Evolutionary conservation across 768 basidiomycete species (phyloP).

Genomic region (Tubosaeta brunneosetosa): DNA sequence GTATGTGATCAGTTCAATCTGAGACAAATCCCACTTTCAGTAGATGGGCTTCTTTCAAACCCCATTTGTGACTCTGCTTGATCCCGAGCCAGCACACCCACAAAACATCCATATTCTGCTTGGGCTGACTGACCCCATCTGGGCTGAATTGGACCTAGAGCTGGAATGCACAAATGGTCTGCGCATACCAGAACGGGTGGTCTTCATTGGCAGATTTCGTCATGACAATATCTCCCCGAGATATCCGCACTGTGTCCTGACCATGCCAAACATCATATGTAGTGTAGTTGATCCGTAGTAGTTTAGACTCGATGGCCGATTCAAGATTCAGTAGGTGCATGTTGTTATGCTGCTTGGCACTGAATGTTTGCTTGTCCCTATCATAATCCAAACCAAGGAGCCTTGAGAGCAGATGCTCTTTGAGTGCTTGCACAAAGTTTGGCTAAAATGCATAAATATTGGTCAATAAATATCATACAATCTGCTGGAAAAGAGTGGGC

Average conservation of each 20-base stretch:
- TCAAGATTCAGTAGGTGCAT: no score
- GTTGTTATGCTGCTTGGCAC: background rate
- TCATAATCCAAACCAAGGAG: conserved; percentile 7
- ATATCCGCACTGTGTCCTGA: conserved; percentile 3
- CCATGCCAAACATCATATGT: conserved; percentile 17
- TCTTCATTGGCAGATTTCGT: background rate
- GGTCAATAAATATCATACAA: no score
- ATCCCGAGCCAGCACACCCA: no score
- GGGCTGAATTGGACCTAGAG: background rate
- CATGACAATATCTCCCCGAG: conserved; percentile 5
- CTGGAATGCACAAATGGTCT: conserved; percentile 14
- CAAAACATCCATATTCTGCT: conserved; percentile 11
- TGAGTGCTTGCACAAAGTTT: conserved; percentile 11
- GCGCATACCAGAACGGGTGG: conserved; percentile 24
- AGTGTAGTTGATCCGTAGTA: conserved; percentile 7
- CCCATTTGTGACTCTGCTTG: no score
- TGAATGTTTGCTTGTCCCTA: background rate
- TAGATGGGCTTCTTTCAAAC: no score
- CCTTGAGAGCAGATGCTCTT: conserved; percentile 19
- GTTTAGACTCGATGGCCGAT: background rate
- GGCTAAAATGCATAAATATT: no score
- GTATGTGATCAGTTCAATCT: no score
- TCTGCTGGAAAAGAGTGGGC: no score
- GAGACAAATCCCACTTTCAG: no score
- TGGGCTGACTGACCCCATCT: background rate